Base-by-base conservation (phyloP, 1,139 yeast species). In the Yamadazyma taylorii region DNA sequence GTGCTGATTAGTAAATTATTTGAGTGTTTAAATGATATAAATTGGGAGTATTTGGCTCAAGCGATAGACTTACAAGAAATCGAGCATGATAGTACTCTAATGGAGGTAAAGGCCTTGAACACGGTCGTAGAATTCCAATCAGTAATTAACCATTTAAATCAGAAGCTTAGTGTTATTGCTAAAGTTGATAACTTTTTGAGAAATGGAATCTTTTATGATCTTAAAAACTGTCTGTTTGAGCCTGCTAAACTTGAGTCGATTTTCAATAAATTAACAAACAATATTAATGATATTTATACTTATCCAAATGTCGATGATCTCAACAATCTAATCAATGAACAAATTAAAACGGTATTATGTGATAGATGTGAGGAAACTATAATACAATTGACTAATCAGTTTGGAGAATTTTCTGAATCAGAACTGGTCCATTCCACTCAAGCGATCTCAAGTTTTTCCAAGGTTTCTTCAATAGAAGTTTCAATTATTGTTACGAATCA, bases 21-120 rank as follows among this genome's bases (percentile, higher is more conserved):
- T 17, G 38, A 46, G 14, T 49, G 53, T 0, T 63, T 77, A 3
- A 38, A 61, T 14, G 46, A 55, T 2, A 52, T 78, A 3, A 63
- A 67, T 17, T 85, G 95, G 95, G 70, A 67, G 5, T 63, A 73
- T 10, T 54, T 84, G 14, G 59, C 73, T 0, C 75, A 73, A 41
- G 80, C 79, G 0, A 58, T 70, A 32, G 85, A 80, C 33, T 49
- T 70, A 27, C 53, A 52, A 24, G 40, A 45, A 14, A 34, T 55
- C 3, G 39, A 45, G 28, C 33, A 38, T 33, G 44, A 51, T 22
- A 58, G 55, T n/a, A 52, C 53, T 23, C 47, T 60, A 17, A 51
- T 60, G 3, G 81, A 77, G 40, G 58, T 65, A 13, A 53, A 61
- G 30, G 68, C 77, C 5, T 59, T 75, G 14, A 56, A 61, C 9